phyloP scores from a whole-genome alignment of 2,329 filamentous ascomycete species.

The Fusarium marasasianum region DNA sequence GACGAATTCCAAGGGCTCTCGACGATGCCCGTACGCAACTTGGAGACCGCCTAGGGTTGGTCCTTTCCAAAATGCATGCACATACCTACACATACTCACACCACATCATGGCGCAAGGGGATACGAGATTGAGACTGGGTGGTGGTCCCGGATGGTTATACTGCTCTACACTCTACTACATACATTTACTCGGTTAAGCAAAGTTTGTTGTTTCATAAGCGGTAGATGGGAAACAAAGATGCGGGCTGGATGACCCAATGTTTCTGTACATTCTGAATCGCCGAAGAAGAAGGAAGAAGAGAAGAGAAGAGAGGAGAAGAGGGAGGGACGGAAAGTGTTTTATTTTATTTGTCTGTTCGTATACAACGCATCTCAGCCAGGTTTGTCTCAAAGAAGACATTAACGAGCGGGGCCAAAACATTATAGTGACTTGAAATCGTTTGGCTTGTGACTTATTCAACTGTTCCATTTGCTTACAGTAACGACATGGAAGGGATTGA shows the following conservation, averaged over 20 bases:
- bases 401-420: constrained; percentile 38
- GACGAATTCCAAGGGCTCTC: constrained; percentile 35
- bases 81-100: constrained; percentile 26
- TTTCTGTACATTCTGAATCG: constrained; percentile 17
- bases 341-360: constrained; percentile 39
- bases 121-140: constrained; percentile 38
- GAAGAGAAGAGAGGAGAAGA: background rate
- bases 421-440: constrained; percentile 15
- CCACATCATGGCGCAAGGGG: constrained; percentile 41
- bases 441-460: constrained; percentile 4
- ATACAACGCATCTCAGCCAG: constrained; percentile 42
- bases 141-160: constrained; percentile 38
- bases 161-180: constrained; percentile 38
- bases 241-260: constrained; percentile 32
- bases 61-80: constrained; percentile 24
- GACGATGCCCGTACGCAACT: constrained; percentile 36
- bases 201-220: constrained; percentile 33
- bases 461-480: constrained; percentile 14
- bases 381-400: constrained; percentile 39
- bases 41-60: constrained; percentile 30
- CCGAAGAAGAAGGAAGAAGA: constrained; percentile 16
- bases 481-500: background rate
- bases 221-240: constrained; percentile 23
- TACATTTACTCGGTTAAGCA: constrained; percentile 38
- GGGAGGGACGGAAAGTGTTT: constrained; percentile 8